phyloP scores from a whole-genome alignment of 2,329 filamentous ascomycete species.

The Hypoxylon sp. region DNA sequence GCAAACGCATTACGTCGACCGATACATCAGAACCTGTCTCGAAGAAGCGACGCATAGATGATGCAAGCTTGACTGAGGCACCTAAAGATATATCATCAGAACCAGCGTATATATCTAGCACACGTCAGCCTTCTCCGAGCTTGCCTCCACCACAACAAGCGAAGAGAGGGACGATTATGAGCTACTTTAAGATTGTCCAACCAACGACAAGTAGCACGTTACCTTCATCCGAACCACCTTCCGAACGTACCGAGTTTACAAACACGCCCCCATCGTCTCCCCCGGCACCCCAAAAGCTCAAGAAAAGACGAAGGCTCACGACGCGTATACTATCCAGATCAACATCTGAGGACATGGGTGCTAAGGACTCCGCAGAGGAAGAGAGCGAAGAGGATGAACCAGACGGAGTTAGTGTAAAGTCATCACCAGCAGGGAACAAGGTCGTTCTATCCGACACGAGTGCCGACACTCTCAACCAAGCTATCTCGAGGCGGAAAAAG shows the following conservation, averaged over 20 bases:
- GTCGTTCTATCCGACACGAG: constrained; percentile 21
- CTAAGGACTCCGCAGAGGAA: neutral
- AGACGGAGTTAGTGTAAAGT: neutral
- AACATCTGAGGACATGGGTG: constrained; percentile 20
- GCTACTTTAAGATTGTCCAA: constrained; percentile 48
- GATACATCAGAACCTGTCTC: constrained; percentile 41
- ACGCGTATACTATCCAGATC: constrained; percentile 44
- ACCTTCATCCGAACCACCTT: constrained; percentile 39
- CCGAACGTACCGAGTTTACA: constrained; percentile 31
- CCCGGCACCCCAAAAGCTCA: constrained; percentile 34
- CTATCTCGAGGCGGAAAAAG: constrained; percentile 10
- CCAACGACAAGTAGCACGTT: constrained; percentile 31
- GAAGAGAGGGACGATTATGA: constrained; percentile 48
- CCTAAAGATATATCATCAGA: neutral
- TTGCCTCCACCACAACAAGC: constrained; percentile 25
- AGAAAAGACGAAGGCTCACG: constrained; percentile 51
- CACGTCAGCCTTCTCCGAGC: constrained; percentile 17
- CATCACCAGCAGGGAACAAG: neutral
- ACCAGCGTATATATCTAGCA: neutral
- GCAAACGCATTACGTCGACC: constrained; percentile 48
- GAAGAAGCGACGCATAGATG: constrained; percentile 44
- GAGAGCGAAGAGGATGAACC: constrained; percentile 20
- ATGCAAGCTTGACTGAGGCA: neutral
- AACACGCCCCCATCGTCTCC: constrained; percentile 52
- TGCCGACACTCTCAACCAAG: constrained; percentile 30